Evolutionary conservation across 2,329 filamentous ascomycete genomes (phyloP).

Genomic region (Stachybotrys echinatus): DNA sequence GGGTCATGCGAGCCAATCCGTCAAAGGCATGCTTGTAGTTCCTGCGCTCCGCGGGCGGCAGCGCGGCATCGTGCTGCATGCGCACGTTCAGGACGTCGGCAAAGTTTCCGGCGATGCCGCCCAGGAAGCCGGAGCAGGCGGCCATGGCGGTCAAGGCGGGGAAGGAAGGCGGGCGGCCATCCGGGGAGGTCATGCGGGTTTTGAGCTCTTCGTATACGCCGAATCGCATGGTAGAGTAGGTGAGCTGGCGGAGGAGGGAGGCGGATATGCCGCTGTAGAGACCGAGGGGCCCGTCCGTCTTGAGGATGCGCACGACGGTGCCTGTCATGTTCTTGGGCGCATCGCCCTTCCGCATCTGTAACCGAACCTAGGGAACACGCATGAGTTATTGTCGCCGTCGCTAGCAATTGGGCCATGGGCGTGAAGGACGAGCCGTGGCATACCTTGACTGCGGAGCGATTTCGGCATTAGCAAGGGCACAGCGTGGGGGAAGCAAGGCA

Average conservation of each 20-base stretch:
- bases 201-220: conserved; percentile 96
- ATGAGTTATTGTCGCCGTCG: conserved; percentile 10
- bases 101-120: conserved; percentile 86
- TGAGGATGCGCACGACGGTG: conserved; percentile 78
- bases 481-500: background rate
- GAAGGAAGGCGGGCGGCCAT: conserved; percentile 56
- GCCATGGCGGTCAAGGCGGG: conserved; percentile 78
- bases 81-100: conserved; percentile 96
- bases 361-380: conserved; percentile 73
- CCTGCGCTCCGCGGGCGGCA: conserved; percentile 66
- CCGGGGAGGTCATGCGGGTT: conserved; percentile 41
- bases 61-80: conserved; percentile 89
- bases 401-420: conserved; percentile 13
- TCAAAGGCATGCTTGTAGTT: conserved; percentile 89
- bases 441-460: conserved; percentile 2
- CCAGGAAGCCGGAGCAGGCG: conserved; percentile 76
- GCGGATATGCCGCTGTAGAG: conserved; percentile 91
- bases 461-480: background rate
- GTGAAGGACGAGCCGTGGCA: background rate
- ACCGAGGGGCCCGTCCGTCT: conserved; percentile 68
- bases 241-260: conserved; percentile 86
- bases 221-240: conserved; percentile 94
- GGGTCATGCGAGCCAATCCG: conserved; percentile 80
- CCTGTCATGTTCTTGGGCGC: conserved; percentile 76
- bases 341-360: conserved; percentile 77